phyloP scores from a whole-genome alignment of 352 stramenopile genomes.

The Thraustochytrium striatum region DNA sequence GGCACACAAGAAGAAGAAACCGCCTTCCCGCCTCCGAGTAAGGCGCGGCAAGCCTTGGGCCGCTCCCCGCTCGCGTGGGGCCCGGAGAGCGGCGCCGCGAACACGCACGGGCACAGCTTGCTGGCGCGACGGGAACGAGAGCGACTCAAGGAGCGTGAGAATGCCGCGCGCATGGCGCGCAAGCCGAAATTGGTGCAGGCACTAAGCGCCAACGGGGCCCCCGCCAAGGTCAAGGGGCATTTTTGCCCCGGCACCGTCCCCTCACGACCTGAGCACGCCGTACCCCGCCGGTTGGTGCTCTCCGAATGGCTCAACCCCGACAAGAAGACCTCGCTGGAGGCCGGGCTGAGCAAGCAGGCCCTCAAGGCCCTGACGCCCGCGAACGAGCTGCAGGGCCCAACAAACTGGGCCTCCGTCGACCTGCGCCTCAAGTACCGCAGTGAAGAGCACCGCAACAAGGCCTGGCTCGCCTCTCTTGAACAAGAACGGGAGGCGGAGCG shows the following conservation, averaged over 20 bases:
- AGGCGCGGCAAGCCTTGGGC: no score
- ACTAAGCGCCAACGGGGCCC: neutral
- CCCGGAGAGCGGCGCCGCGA: no score
- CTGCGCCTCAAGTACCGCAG: constrained; percentile 6
- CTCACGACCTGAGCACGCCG: constrained; percentile 17
- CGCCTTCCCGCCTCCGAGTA: no score
- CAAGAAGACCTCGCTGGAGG: constrained; percentile 7
- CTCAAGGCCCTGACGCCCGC: constrained; percentile 28
- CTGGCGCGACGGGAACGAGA: no score
- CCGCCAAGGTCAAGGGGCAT: neutral
- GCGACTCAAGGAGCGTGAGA: no score
- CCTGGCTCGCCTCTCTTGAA: neutral
- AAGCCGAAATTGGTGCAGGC: neutral
- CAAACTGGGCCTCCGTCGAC: constrained; percentile 40
- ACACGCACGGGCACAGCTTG: no score
- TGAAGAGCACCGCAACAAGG: constrained; percentile 15
- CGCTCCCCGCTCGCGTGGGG: no score
- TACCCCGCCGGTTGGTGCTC: neutral
- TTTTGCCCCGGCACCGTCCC: constrained; percentile 32
- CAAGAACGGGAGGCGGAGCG: neutral
- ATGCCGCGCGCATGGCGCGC: no score
- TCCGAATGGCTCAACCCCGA: constrained; percentile 35
- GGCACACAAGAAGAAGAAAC: no score
- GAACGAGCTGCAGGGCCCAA: constrained; percentile 36
- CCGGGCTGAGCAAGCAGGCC: constrained; percentile 11